Conservation (phyloP, 768 basidiomycete genomes). For the Rhodotorula kratochvilovae region DNA sequence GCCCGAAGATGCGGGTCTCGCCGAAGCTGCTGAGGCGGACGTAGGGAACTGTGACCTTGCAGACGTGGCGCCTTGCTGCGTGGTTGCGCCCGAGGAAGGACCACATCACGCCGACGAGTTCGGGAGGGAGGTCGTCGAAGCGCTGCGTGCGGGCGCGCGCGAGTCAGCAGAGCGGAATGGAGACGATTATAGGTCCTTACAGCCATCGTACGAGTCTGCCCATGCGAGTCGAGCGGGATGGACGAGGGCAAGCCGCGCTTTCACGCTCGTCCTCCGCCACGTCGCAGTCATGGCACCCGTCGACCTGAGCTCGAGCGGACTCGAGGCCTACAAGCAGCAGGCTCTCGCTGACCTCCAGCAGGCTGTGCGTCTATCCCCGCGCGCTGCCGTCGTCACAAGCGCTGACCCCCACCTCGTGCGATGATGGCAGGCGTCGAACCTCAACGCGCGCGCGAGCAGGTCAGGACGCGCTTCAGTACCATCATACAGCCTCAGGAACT, state of each 20-base stretch:
- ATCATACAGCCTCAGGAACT: rapidly evolving
- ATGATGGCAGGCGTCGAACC: background rate
- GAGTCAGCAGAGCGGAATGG: too few species aligned
- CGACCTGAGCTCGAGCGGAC: background rate
- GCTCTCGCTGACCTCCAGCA: background rate
- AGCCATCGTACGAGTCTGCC: too few species aligned
- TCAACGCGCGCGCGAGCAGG: background rate
- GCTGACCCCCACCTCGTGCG: background rate
- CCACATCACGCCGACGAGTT: background rate
- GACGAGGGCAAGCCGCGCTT: too few species aligned
- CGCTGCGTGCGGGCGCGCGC: background rate
- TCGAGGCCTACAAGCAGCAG: slow-evolving; percentile 3
- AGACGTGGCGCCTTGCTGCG: background rate
- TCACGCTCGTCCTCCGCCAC: too few species aligned
- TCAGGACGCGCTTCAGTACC: background rate
- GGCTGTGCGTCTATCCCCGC: background rate
- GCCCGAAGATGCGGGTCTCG: rapidly evolving
- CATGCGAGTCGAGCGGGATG: background rate
- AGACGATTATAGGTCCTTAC: too few species aligned
- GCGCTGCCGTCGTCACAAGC: too few species aligned
- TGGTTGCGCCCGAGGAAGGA: background rate
- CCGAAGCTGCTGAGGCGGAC: background rate
- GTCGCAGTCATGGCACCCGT: background rate
- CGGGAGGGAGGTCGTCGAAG: background rate
- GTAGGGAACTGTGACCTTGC: background rate